These are phyloP conservation scores for Rhizopogon vesiculosus DNA, from an alignment of 768 basidiomycete species.

Conservation along the genomic window DNA sequence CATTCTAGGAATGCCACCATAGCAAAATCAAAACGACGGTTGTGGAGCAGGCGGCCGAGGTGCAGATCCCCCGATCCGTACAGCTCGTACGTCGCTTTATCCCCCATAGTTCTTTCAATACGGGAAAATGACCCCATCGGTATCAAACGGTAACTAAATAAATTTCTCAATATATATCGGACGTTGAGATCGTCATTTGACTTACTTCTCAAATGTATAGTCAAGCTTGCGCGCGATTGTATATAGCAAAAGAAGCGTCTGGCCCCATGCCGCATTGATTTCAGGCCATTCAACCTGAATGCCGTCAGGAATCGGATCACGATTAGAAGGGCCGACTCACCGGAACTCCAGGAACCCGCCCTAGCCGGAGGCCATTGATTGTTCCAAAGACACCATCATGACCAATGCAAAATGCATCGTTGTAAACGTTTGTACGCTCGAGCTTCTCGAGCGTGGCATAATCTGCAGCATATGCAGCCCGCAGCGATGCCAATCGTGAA, in stretches of 20 bases:
- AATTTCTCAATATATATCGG: slow-evolving; percentile 7
- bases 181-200: neutral
- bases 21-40: slow-evolving; percentile 91
- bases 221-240: slow-evolving; percentile 91
- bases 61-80: slow-evolving; percentile 94
- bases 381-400: slow-evolving; percentile 95
- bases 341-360: slow-evolving; percentile 79
- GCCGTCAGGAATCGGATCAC: slow-evolving; percentile 9
- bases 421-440: slow-evolving; percentile 91
- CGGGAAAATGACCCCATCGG: slow-evolving; percentile 96
- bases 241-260: slow-evolving; percentile 86
- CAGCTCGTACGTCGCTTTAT: slow-evolving; percentile 84
- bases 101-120: slow-evolving; percentile 78
- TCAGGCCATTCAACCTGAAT: slow-evolving; percentile 93
- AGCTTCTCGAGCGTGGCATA: slow-evolving; percentile 76
- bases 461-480: slow-evolving; percentile 76
- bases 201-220: slow-evolving; percentile 81
- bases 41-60: slow-evolving; percentile 84
- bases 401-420: slow-evolving; percentile 93
- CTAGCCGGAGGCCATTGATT: slow-evolving; percentile 93
- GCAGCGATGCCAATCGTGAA: slow-evolving; percentile 64
- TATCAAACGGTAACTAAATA: slow-evolving; percentile 74
- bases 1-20: slow-evolving; percentile 98
- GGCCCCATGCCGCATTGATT: slow-evolving; percentile 98
- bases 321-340: slow-evolving; percentile 37